Base-by-base conservation (phyloP, 441 rosid genomes). In the Theobroma grandiflorum region DNA sequence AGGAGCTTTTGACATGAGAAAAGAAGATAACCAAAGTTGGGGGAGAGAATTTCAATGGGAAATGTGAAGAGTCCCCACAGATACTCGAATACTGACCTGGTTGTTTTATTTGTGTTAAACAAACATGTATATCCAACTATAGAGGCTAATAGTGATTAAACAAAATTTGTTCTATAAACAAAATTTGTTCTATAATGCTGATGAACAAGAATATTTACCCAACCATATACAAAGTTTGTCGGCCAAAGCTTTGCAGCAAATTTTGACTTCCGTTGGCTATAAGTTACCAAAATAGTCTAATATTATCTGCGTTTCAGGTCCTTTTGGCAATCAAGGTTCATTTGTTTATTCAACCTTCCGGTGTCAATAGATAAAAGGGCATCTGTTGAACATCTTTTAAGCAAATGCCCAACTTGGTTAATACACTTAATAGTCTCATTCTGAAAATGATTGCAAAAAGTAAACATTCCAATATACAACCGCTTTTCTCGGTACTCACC, bases 371-470 rank as follows among this genome's bases (percentile, higher is more conserved):
- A 38, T 14, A 16, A 16, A 65, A 9, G 0, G 49, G 6, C 1
- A 65, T 8, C 31, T 66, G 71, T 18, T 40, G n/a, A 40, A 66
- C 15, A 40, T 40, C 10, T 8, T 64, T 42, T 42, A 67, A 67
- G 8, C 35, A 67, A 42, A n/a, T 42, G 35, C 52, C 9, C 9
- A n/a, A 20, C 50, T 67, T 16, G 70, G 40, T 65, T 67, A 20
- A 1, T 33, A 71, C 31, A 26, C 22, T 70, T 70, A 26, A 33
- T 26, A 71, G 2, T 49, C 31, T 35, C 59, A 71, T 50, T 31
- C 16, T 20, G 72, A 12, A 67, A 43, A 67, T 67, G 58, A 69
- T 26, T 69, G 58, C 70, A 14, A 45, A 68, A 66, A 22, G 57
- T 14, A 31, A 43, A 68, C 35, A 20, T 14, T 7, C 57, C 74